Evolutionary conservation across 2,329 filamentous ascomycete species (phyloP), one percentile per base, ranked within the genome.

Genomic region (Pseudogymnoascus sp.): DNA sequence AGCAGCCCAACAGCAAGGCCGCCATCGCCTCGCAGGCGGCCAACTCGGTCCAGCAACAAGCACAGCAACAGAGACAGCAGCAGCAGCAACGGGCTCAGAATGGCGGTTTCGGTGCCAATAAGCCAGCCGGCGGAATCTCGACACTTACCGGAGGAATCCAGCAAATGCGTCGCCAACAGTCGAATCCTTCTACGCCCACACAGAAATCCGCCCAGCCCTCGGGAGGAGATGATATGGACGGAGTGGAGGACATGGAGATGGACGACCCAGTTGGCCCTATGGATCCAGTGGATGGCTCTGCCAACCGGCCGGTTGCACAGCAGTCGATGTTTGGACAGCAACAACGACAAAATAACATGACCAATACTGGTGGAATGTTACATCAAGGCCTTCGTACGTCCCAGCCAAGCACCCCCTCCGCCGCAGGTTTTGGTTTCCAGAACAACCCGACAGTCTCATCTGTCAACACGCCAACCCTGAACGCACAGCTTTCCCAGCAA

Each of bases 401-500:
- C 4, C 91, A 92, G 68, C 93, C 93, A 1, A 87, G 90, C 3
- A 97, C 93, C 0, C 93, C 93, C 1, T 88, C 89, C 34, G 83
- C 90, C 25, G 85, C 88, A 57, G 87, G 83, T 70, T 92, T 93
- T 72, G 87, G 87, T 61, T 86, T 96, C 69, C 89, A 92, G 74
- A 92, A 96, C 75, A 97, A 97, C 75, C 93, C 93, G 14, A 97
- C 93, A 1, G 93, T 98, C 16, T 99, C 95, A 2, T 97, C 93
- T 3, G 93, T 97, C 63, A 98, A 97, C 75, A 98, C 93, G 0
- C 93, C 93, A 0, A 96, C 93, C 0, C 82, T 98, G 65, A 90
- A 89, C 65, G 91, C 91, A 1, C 88, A 92, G 68, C 88, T 57
- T 57, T 80, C 87, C 67, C 83, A 81, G 62, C 80, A 83, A 64